Evolutionary conservation across 2,329 filamentous ascomycete species (phyloP).

Genomic region (Botryosphaeria dothidea): DNA sequence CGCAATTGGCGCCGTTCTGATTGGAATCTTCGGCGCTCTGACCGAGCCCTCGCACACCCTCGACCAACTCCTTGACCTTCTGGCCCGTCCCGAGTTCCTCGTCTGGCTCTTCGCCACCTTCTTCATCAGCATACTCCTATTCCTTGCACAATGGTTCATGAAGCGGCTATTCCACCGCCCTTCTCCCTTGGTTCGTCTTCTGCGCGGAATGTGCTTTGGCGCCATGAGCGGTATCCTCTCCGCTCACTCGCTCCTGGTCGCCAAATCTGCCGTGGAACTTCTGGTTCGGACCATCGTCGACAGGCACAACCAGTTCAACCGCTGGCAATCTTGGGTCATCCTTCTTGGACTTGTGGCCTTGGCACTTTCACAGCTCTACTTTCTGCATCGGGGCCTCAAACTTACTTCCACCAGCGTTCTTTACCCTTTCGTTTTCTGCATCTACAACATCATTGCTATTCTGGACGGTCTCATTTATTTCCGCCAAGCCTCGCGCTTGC

Average conservation of each 20-base stretch:
- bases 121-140: constrained; percentile 69
- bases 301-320: constrained; percentile 87
- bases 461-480: constrained; percentile 97
- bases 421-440: constrained; percentile 96
- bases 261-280: constrained; percentile 94
- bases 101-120: constrained; percentile 85
- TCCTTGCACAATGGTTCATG: constrained; percentile 48
- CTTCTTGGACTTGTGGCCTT: constrained; percentile 77
- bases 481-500: constrained; percentile 79
- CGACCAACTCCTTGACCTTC: constrained; percentile 73
- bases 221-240: constrained; percentile 87
- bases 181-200: constrained; percentile 69
- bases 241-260: constrained; percentile 87
- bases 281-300: constrained; percentile 85
- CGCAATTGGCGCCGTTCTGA: constrained; percentile 82
- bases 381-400: constrained; percentile 89
- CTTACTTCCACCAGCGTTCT: constrained; percentile 93
- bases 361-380: constrained; percentile 90
- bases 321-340: constrained; percentile 94
- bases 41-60: constrained; percentile 89
- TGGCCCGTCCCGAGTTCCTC: constrained; percentile 75
- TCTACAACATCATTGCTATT: constrained; percentile 99
- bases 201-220: constrained; percentile 84
- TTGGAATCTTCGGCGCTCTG: constrained; percentile 91
- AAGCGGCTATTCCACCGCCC: constrained; percentile 40